Conservation (phyloP, 495 filamentous ascomycete genomes). For the Neohortaea acidophila region DNA sequence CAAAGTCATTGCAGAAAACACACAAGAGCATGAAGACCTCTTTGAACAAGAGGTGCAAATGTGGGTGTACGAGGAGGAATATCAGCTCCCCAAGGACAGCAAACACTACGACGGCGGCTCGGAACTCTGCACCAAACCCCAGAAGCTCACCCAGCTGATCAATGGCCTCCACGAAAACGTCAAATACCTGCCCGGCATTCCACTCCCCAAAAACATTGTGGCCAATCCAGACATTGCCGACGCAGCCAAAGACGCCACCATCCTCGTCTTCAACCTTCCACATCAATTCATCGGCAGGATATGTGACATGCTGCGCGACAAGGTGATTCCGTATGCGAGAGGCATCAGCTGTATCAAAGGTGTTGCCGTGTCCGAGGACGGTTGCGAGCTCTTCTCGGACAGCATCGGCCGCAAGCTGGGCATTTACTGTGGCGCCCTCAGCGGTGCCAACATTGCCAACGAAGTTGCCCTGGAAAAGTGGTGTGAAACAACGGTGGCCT, state of each 20-base stretch:
- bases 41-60: constrained; percentile 88
- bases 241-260: constrained; percentile 63
- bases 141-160: constrained; percentile 82
- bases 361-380: constrained; percentile 70
- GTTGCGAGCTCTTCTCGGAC: constrained; percentile 82
- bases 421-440: constrained; percentile 95
- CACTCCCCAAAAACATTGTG: constrained; percentile 70
- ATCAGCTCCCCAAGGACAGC: constrained; percentile 47
- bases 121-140: constrained; percentile 42
- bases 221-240: constrained; percentile 79
- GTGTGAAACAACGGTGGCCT: constrained; percentile 92
- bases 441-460: constrained; percentile 89
- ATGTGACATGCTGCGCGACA: constrained; percentile 69
- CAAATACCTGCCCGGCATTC: constrained; percentile 83
- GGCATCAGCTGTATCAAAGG: constrained; percentile 98
- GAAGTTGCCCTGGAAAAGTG: constrained; percentile 92
- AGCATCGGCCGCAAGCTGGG: constrained; percentile 75
- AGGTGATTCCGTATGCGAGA: constrained; percentile 80
- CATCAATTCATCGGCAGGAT: constrained; percentile 92
- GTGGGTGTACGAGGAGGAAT: constrained; percentile 91
- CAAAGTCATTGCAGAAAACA: constrained; percentile 93
- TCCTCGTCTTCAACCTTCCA: constrained; percentile 92
- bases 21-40: constrained; percentile 52
- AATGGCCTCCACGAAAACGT: constrained; percentile 89
- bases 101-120: constrained; percentile 34